Base-by-base conservation (phyloP, 2,329 filamentous ascomycete genomes). In the Rhynchosporium agropyri region DNA sequence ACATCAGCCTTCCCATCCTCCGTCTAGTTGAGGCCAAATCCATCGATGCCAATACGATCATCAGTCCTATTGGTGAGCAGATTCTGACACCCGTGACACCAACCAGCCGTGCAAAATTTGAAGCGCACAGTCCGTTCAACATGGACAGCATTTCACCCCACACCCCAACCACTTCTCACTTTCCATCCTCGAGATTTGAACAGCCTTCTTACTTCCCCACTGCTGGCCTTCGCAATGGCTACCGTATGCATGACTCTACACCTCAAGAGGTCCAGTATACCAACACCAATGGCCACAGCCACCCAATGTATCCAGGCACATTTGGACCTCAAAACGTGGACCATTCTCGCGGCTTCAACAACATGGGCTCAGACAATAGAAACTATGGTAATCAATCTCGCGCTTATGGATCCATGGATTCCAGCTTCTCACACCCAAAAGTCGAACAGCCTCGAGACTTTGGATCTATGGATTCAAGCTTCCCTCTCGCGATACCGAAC, bases 1-100 rank as follows among this genome's bases (percentile, higher is more conserved):
- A 92, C 68, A 90, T 97, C 72, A 91, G 90, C 71, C 84, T 97
- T 72, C 92, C 93, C 0, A 85, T 97, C 38, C 79, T 96, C 61
- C 78, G 79, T 15, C 79, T 88, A 2, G 84, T 88, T 3, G 80
- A 80, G 38, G 75, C 77, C 45, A 80, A 77, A 65, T 78, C 81
- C 54, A 76, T 88, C 20, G 79, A 83, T 29, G 80, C 81, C 7
- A 85, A 89, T 69, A 89, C 85, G 28, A 80, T 89, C 67, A 87
- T 90, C 74, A 89, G 86, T 71, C 87, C 87, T 0, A 80, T 89
- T 2, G 51, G 51, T 20, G 86, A 87, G 68, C 69, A 71, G 53
- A 72, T 65, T 62, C 58, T 69, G n/a, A 71, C 70, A 8, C 72
- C 71, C 5, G 60, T 70, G 20, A 73, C 71, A 10, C 71, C 72